phyloP scores from a whole-genome alignment of 1,139 yeast species.

The Saccharomycopsis hybrid region DNA sequence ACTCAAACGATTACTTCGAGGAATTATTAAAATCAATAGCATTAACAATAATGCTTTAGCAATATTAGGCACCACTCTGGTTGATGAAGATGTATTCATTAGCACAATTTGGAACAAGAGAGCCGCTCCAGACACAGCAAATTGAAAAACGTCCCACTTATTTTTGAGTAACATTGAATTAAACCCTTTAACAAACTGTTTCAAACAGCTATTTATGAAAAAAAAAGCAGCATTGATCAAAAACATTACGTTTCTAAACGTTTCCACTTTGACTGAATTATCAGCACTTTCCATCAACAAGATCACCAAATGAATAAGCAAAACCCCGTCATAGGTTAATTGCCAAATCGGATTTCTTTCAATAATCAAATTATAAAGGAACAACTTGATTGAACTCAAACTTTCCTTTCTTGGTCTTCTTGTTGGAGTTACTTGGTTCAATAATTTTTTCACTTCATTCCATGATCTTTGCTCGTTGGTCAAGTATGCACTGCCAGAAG shows the following conservation, averaged over 20 bases:
- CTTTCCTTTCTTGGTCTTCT: conserved; percentile 44
- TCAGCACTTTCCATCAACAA: conserved; percentile 62
- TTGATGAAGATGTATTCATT: conserved; percentile 27
- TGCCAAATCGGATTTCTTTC: conserved; percentile 43
- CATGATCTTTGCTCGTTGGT: conserved; percentile 81
- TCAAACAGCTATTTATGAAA: conserved; percentile 40
- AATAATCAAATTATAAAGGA: conserved; percentile 49
- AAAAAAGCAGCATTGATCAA: conserved; percentile 45
- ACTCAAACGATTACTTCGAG: conserved; percentile 66
- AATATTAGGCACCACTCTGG: conserved; percentile 32
- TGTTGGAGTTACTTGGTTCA: conserved; percentile 66
- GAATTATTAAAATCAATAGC: conserved; percentile 63
- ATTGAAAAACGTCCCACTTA: conserved; percentile 60
- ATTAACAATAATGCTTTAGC: conserved; percentile 60
- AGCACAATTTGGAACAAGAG: conserved; percentile 29
- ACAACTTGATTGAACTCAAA: conserved; percentile 34
- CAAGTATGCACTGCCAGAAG: conserved; percentile 82
- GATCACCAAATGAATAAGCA: conserved; percentile 54
- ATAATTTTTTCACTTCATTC: conserved; percentile 72
- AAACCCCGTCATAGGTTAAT: conserved; percentile 32
- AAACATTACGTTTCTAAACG: conserved; percentile 39
- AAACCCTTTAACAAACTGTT: conserved; percentile 53
- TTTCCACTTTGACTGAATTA: conserved; percentile 30
- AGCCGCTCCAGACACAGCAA: conserved; percentile 45
- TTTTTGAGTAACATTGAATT: conserved; percentile 40